Evolutionary conservation across 1,284 basidiomycete species (phyloP).

Genomic region (Thelephora terrestris): DNA sequence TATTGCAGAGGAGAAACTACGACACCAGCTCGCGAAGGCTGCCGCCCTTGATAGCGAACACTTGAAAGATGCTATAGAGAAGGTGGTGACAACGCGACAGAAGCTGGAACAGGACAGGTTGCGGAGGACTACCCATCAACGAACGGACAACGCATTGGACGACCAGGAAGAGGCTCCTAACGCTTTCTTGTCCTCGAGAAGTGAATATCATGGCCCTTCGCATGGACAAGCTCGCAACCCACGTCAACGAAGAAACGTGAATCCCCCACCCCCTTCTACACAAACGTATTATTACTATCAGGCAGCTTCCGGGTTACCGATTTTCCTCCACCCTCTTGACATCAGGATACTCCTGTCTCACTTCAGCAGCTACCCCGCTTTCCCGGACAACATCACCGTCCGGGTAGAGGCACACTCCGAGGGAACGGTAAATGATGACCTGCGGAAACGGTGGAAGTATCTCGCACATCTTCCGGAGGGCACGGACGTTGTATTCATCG

Average conservation of each 20-base stretch:
- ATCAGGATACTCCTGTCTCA: conserved; percentile 87
- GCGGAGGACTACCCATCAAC: neutral
- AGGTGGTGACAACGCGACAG: conserved; percentile 46
- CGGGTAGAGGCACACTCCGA: conserved; percentile 71
- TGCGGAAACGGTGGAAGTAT: conserved; percentile 93
- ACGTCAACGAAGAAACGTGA: conserved; percentile 62
- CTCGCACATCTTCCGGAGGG: conserved; percentile 87
- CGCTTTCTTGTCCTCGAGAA: conserved; percentile 37
- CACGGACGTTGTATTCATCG: conserved; percentile 90
- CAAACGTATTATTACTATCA: conserved; percentile 95
- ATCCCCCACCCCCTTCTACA: conserved; percentile 71
- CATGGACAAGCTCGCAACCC: conserved; percentile 29
- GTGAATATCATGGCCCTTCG: conserved; percentile 11
- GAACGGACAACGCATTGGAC: neutral
- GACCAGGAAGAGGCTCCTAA: conserved; percentile 33
- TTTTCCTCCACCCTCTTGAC: conserved; percentile 94
- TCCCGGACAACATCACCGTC: conserved; percentile 77
- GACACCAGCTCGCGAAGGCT: conserved; percentile 71
- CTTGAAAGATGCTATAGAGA: conserved; percentile 48
- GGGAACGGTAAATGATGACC: conserved; percentile 80
- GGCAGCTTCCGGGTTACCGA: conserved; percentile 81
- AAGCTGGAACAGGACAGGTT: conserved; percentile 37
- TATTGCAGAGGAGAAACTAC: conserved; percentile 67
- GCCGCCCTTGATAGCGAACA: conserved; percentile 57
- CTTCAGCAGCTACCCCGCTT: conserved; percentile 73